Evolutionary conservation across 805 yeast species (phyloP), one percentile per base, ranked within the genome.

Genomic region (Teunomyces panamensis): DNA sequence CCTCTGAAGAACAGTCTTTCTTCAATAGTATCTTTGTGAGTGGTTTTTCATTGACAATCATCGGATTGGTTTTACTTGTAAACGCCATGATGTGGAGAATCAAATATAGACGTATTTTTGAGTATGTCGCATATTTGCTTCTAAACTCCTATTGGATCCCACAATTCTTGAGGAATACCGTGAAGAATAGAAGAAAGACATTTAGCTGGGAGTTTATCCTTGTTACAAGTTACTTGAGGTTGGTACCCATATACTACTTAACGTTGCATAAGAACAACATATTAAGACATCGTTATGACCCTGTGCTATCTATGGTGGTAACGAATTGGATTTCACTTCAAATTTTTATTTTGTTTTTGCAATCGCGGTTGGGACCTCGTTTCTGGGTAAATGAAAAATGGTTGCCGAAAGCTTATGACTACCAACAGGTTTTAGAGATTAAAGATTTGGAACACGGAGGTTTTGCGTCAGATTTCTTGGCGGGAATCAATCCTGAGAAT

Each of bases 101-200:
- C 16, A 67, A 62, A 14, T 67, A 79, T 33, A 68, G 96, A 47
- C 64, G 63, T 26, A 55, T 71, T 1, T 79, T 84, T 57, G 96
- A 89, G 59, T 81, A 78, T 47, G 44, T 77, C 4, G 66, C 78
- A 1, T 62, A 85, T 8, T 50, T 82, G 1, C 43, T 74, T 1
- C 56, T 85, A 27, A 86, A 83, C 62, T 86, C 96, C 1, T 84
- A 79, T 55, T 90, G 97, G 97, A 55, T 87, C 11, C 97, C 97
- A 1, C 98, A 91, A 64, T 84, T 88, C 37, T 83, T 83, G 56
- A 75, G 97, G 61, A 89, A 89, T 60, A 79, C 84, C 2, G 62
- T 83, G 27, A 76, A 88, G 45, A 92, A 91, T 16, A 74, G 89
- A 47, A 74, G 79, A 47, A 81, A 87, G 3, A 56, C 69, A 10